These are phyloP conservation scores for Hibiscus mutabilis DNA, from an alignment of 345 rosid genomes.

Conservation along the genomic window DNA sequence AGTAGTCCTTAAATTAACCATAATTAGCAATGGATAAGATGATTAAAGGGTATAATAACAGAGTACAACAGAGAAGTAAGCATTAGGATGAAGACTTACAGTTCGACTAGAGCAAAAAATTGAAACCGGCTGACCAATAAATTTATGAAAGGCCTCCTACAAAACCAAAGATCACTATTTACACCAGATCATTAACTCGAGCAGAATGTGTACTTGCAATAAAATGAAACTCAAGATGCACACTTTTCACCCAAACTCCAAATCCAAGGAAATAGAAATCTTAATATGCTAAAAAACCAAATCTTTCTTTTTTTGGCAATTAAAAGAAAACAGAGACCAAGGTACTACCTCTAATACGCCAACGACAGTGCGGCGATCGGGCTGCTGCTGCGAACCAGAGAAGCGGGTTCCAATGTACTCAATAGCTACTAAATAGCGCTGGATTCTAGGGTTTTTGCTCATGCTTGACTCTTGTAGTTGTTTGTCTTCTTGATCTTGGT, in stretches of 20 bases:
- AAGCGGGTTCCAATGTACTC: constrained; percentile 89
- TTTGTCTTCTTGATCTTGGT: constrained; percentile 27
- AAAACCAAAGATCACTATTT: constrained; percentile 7
- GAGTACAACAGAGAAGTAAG: not conserved
- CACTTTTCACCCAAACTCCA: not conserved
- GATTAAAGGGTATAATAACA: not conserved
- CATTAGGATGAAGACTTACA: constrained; percentile 36
- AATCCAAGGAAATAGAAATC: not conserved
- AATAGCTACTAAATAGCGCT: constrained; percentile 75
- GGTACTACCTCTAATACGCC: constrained; percentile 66
- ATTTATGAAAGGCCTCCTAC: constrained; percentile 81
- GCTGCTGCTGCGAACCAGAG: constrained; percentile 83
- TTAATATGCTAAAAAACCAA: not conserved
- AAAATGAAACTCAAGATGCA: not conserved
- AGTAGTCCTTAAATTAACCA: not conserved
- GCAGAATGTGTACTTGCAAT: not conserved
- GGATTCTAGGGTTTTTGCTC: constrained; percentile 50
- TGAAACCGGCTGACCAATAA: constrained; percentile 80
- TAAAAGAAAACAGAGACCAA: not conserved
- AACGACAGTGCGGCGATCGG: constrained; percentile 59
- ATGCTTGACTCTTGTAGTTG: constrained; percentile 25
- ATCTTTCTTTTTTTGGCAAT: not conserved
- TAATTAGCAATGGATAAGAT: not conserved
- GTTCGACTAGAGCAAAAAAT: constrained; percentile 78
- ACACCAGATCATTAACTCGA: not conserved